Evolutionary conservation across 495 filamentous ascomycete species (phyloP).

Genomic region (Aspergillus incahuasiensis): DNA sequence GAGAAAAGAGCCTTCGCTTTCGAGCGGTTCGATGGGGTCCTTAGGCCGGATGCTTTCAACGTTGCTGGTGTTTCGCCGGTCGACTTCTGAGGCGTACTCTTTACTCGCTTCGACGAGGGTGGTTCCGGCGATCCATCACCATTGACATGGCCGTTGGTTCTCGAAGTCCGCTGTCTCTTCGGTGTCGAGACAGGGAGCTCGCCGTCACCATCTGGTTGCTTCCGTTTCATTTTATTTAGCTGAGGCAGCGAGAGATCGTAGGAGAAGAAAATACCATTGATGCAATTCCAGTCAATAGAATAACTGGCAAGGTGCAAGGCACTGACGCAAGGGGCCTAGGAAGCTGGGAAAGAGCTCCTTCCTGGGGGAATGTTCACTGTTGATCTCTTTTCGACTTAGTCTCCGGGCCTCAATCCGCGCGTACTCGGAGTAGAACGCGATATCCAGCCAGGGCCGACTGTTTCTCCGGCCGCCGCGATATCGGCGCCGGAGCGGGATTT

Average conservation of each 20-base stretch:
- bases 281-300: slow-evolving; percentile 6
- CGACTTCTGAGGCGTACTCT: slow-evolving; percentile 38
- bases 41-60: slow-evolving; percentile 40
- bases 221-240: slow-evolving; percentile 43
- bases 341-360: slow-evolving; percentile 7
- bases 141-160: slow-evolving; percentile 27
- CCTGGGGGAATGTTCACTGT: background rate
- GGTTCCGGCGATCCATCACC: slow-evolving; percentile 23
- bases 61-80: slow-evolving; percentile 28
- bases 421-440: slow-evolving; percentile 24
- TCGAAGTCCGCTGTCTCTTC: slow-evolving; percentile 33
- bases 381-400: background rate
- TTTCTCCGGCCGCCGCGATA: slow-evolving; percentile 37
- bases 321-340: slow-evolving; percentile 16
- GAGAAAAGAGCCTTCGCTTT: slow-evolving; percentile 40
- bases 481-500: slow-evolving; percentile 24
- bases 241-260: background rate
- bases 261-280: slow-evolving; percentile 32
- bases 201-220: slow-evolving; percentile 41
- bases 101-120: slow-evolving; percentile 26
- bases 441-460: slow-evolving; percentile 16
- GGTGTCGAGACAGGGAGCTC: slow-evolving; percentile 37
- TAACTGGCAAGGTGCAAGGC: background rate
- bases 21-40: slow-evolving; percentile 40
- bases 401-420: slow-evolving; percentile 12